Evolutionary conservation across 129 eudicot genomes (phyloP), one percentile per base, ranked within the genome.

Genomic region (Centrapalus pauciflorus): DNA sequence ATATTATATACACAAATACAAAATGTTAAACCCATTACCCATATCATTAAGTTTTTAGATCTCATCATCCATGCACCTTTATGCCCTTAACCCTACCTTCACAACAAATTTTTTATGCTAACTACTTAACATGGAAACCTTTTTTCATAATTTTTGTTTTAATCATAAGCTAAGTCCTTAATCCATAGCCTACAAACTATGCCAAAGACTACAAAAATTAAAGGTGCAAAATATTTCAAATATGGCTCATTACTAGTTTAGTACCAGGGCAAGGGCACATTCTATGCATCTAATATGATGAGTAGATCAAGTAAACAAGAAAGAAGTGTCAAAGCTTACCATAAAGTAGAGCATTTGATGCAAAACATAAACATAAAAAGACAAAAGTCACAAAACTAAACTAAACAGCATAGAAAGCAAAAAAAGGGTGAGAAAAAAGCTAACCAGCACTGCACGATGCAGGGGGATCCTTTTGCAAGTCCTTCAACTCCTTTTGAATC

Each of bases 401-500:
- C n/a, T n/a, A 40, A 40, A 12, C 17, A 32, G 7, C 7, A 8
- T 32, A 40, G 48, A 40, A 12, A 13, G 17, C 3, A 13, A 13
- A 4, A 40, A 6, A 13, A n/a, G n/a, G n/a, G n/a, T n/a, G 10
- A 29, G 4, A 32, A n/a, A 4, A 17, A 14, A 51, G 74, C 52
- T 13, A 8, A 83, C 84, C 88, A 61, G 88, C 84, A 35, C 84
- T 83, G 83, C 84, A 83, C 27, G 84, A 75, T 17, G 73, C 77
- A 56, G 88, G 87, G 61, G 87, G 87, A 38, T 82, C 81, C 73
- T 70, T 78, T 61, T 78, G 69, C 78, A 78, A 73, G 67, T 77
- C 80, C 73, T 77, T 74, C 28, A 82, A 23, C 76, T 83, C 88
- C 62, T 79, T 83, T 52, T 69, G 76, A 62, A 82, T 82, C 78